Conservation (phyloP, 768 basidiomycete genomes). For the Chalciporus chontae region DNA sequence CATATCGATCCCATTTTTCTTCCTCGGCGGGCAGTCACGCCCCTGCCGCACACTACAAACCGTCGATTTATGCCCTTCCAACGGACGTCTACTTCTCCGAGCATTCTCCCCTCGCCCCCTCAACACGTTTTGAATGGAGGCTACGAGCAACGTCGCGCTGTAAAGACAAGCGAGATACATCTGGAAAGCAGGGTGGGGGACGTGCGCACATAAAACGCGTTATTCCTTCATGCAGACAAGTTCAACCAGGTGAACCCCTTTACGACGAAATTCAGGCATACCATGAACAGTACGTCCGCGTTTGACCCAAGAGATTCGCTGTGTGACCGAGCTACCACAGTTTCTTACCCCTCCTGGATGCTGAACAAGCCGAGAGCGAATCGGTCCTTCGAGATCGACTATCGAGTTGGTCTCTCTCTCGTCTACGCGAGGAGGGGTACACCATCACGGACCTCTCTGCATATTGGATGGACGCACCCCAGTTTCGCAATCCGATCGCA, state of each 20-base stretch:
- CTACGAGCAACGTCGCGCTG: slow-evolving; percentile 48
- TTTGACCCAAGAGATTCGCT: neutral
- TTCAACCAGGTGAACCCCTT: slow-evolving; percentile 39
- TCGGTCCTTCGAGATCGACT: slow-evolving; percentile 59
- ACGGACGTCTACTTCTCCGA: slow-evolving; percentile 30
- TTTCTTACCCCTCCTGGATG: slow-evolving; percentile 44
- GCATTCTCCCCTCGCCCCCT: slow-evolving; percentile 24
- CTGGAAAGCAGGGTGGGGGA: slow-evolving; percentile 7
- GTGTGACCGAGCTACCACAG: slow-evolving; percentile 25
- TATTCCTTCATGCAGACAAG: slow-evolving; percentile 32
- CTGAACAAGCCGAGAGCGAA: slow-evolving; percentile 66
- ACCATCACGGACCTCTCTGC: slow-evolving; percentile 61
- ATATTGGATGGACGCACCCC: slow-evolving; percentile 64
- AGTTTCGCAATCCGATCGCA: slow-evolving; percentile 64
- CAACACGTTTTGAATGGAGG: slow-evolving; percentile 59
- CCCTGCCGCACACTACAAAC: slow-evolving; percentile 10
- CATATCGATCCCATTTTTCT: slow-evolving; percentile 12
- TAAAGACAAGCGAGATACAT: slow-evolving; percentile 12
- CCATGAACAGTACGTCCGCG: slow-evolving; percentile 43
- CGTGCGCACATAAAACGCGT: slow-evolving; percentile 36
- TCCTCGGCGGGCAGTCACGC: slow-evolving; percentile 8
- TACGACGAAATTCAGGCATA: slow-evolving; percentile 54
- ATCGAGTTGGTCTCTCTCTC: slow-evolving; percentile 59
- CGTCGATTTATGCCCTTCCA: slow-evolving; percentile 20
- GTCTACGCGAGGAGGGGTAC: slow-evolving; percentile 68